Conservation (phyloP, 2,329 filamentous ascomycete species). For the Fonsecaea pugnacius region DNA sequence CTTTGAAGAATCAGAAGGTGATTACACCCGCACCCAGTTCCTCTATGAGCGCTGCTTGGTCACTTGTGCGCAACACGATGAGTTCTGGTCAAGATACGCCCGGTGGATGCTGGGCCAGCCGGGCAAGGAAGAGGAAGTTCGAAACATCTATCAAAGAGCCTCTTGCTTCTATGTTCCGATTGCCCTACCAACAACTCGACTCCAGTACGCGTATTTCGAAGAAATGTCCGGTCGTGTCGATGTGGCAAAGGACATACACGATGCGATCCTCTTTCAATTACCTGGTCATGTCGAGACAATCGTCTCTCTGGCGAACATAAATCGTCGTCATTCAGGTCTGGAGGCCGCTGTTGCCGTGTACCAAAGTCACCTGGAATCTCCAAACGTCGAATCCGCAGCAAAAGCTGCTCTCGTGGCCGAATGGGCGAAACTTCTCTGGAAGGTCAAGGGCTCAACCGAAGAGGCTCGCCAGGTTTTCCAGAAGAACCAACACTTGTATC, state of each 20-base stretch:
- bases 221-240: slow-evolving; percentile 78
- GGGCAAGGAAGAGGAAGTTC: slow-evolving; percentile 83
- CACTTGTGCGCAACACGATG: slow-evolving; percentile 91
- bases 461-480: slow-evolving; percentile 83
- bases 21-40: slow-evolving; percentile 74
- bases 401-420: slow-evolving; percentile 87
- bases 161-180: slow-evolving; percentile 85
- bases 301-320: slow-evolving; percentile 81
- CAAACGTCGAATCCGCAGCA: slow-evolving; percentile 72
- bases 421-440: slow-evolving; percentile 86
- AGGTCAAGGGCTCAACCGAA: slow-evolving; percentile 76
- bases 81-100: slow-evolving; percentile 97
- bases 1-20: slow-evolving; percentile 86
- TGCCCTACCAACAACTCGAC: slow-evolving; percentile 77
- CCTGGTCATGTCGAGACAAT: slow-evolving; percentile 87
- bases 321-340: slow-evolving; percentile 79
- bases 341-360: slow-evolving; percentile 84
- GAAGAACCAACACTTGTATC: slow-evolving; percentile 80
- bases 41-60: slow-evolving; percentile 93
- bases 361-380: slow-evolving; percentile 76
- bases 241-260: slow-evolving; percentile 81
- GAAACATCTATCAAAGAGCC: slow-evolving; percentile 88
- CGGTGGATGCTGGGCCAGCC: slow-evolving; percentile 86
- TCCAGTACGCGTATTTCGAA: slow-evolving; percentile 94
- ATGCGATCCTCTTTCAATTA: slow-evolving; percentile 73